Evolutionary conservation across 2,329 filamentous ascomycete species (phyloP).

Genomic region (Hypomyces perniciosus): DNA sequence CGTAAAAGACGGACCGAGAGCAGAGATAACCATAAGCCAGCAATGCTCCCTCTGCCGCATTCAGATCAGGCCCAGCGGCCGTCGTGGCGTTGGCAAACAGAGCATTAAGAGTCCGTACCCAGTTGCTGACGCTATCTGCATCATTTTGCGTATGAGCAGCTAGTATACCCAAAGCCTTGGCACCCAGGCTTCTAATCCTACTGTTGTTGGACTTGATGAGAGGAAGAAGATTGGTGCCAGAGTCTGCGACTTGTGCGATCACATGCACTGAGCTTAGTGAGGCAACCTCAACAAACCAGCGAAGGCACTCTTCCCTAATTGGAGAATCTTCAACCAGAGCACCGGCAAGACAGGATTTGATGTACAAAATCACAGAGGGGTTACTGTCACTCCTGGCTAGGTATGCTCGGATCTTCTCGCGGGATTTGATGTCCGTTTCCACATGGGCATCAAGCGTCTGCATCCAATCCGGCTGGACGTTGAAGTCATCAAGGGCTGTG

Average conservation of each 20-base stretch:
- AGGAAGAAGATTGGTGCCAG: slow-evolving; percentile 48
- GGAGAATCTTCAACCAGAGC: slow-evolving; percentile 40
- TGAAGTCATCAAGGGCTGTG: slow-evolving; percentile 42
- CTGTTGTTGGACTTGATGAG: slow-evolving; percentile 67
- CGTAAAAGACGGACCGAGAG: slow-evolving; percentile 42
- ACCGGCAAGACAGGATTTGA: slow-evolving; percentile 53
- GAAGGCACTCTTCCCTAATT: slow-evolving; percentile 42
- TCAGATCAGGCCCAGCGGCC: slow-evolving; percentile 36
- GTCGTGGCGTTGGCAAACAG: slow-evolving; percentile 42
- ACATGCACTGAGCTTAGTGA: slow-evolving; percentile 45
- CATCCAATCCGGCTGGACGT: slow-evolving; percentile 78
- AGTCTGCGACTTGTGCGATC: slow-evolving; percentile 43
- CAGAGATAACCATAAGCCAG: slow-evolving; percentile 39
- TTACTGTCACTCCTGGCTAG: slow-evolving; percentile 35
- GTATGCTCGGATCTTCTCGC: slow-evolving; percentile 52
- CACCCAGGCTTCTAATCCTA: slow-evolving; percentile 58
- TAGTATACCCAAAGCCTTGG: slow-evolving; percentile 70
- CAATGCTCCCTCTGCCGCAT: slow-evolving; percentile 42
- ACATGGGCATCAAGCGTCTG: slow-evolving; percentile 68
- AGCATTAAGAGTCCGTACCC: slow-evolving; percentile 28
- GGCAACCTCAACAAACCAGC: slow-evolving; percentile 48
- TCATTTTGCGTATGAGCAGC: slow-evolving; percentile 55
- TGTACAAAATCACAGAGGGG: slow-evolving; percentile 35
- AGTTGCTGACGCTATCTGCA: slow-evolving; percentile 23
- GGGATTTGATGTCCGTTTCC: slow-evolving; percentile 60